A percentile compares a stretch with the other conserved stretches of the same genome.
Conservation (phyloP, 2,329 filamentous ascomycete genomes). For the Alternaria infectoria region DNA sequence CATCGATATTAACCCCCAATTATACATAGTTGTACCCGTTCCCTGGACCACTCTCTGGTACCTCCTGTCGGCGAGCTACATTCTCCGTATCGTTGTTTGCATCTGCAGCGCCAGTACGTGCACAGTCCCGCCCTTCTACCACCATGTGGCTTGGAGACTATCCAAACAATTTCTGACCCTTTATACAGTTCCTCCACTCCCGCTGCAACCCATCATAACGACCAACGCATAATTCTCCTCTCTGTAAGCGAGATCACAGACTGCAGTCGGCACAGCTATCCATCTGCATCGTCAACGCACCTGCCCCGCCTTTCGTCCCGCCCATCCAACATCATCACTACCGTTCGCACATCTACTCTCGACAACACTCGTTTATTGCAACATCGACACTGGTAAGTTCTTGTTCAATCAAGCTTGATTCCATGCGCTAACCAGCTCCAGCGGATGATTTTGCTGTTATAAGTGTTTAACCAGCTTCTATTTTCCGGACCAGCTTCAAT, state of each 20-base stretch:
- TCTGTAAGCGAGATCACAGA: conserved; percentile 8
- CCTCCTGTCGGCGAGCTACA: conserved; percentile 19
- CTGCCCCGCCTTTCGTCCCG: conserved; percentile 16
- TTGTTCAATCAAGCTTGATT: background rate
- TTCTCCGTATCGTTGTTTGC: conserved; percentile 18
- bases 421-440: background rate
- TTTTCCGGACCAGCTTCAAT: background rate
- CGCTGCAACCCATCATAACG: conserved; percentile 7
- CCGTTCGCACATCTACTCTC: background rate
- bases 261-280: conserved; percentile 6
- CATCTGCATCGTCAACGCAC: conserved; percentile 10
- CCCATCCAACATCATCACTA: conserved; percentile 3
- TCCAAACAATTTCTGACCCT: conserved; percentile 6
- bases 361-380: background rate
- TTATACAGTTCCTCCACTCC: conserved; percentile 4
- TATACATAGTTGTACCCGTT: conserved; percentile 21
- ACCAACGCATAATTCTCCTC: conserved; percentile 1
- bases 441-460: background rate
- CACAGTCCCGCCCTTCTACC: conserved; percentile 11
- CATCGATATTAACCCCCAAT: conserved; percentile 28
- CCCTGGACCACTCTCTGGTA: conserved; percentile 27
- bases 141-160: conserved; percentile 4
- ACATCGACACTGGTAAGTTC: conserved; percentile 5
- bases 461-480: background rate
- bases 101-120: conserved; percentile 22